phyloP scores from a whole-genome alignment of 768 basidiomycete genomes.

The Chiua virens region DNA sequence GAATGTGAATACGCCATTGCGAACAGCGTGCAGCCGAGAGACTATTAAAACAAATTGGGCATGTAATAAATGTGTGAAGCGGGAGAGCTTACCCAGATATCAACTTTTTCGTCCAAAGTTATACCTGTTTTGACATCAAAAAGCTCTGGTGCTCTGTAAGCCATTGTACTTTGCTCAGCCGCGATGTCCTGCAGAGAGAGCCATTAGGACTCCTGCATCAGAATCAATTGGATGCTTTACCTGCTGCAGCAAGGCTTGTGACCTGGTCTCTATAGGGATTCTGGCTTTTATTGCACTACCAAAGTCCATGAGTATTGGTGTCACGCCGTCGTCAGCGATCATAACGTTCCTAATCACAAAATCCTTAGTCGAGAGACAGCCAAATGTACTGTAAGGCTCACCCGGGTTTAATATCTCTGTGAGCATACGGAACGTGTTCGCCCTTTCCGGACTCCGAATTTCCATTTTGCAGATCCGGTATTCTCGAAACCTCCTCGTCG shows the following conservation, averaged over 20 bases:
- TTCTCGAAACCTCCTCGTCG: conserved; percentile 62
- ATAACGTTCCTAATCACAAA: conserved; percentile 76
- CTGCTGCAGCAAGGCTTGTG: conserved; percentile 88
- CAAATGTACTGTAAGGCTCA: conserved; percentile 38
- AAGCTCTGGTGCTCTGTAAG: conserved; percentile 94
- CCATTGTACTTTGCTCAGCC: conserved; percentile 98
- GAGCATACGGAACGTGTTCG: conserved; percentile 86
- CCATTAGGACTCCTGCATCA: background rate
- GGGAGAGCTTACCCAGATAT: conserved; percentile 77
- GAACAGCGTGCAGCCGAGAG: conserved; percentile 91
- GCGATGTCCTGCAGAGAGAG: conserved; percentile 72
- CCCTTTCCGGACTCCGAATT: conserved; percentile 36
- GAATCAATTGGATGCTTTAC: conserved; percentile 36
- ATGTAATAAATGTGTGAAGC: background rate
- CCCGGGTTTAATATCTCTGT: conserved; percentile 97
- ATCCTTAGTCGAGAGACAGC: conserved; percentile 3
- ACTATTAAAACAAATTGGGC: conserved; percentile 50
- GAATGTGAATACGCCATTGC: conserved; percentile 95
- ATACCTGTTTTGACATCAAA: conserved; percentile 95
- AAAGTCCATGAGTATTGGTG: conserved; percentile 97
- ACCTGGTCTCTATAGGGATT: conserved; percentile 75
- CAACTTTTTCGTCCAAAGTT: conserved; percentile 89
- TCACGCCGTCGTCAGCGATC: conserved; percentile 84
- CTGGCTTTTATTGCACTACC: conserved; percentile 89
- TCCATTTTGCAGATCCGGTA: conserved; percentile 41